Conservation (phyloP, 371 early-diverging fungal genomes). For the Actinomortierella ambigua region DNA sequence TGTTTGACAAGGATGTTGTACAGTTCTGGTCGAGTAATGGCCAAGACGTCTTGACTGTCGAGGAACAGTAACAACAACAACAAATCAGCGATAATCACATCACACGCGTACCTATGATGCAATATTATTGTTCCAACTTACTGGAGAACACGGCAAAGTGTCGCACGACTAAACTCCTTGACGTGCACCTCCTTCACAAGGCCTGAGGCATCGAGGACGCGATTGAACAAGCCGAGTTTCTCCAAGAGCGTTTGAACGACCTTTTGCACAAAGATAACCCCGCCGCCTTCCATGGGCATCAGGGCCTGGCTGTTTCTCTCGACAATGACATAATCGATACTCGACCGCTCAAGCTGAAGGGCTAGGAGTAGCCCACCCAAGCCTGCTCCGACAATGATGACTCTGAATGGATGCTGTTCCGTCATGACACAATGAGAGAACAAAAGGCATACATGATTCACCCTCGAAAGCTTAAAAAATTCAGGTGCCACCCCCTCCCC, state of each 20-base stretch:
- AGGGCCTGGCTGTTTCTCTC: constrained; percentile 14
- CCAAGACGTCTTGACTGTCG: constrained; percentile 16
- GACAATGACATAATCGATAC: constrained; percentile 18
- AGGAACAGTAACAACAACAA: no score
- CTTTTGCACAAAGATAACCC: constrained; percentile 20
- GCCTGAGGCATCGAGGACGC: background rate
- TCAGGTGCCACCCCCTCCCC: no score
- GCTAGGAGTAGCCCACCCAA: constrained; percentile 28
- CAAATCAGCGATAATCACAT: no score
- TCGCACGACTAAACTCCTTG: no score
- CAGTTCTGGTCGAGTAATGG: constrained; percentile 35
- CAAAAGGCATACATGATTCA: no score
- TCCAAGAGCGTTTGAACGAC: constrained; percentile 23
- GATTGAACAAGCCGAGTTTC: constrained; percentile 18
- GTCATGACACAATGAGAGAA: no score
- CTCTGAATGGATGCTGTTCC: background rate
- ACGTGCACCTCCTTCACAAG: no score
- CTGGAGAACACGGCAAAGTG: no score
- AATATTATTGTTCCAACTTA: no score
- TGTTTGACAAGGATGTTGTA: constrained; percentile 25
- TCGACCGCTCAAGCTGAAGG: constrained; percentile 19
- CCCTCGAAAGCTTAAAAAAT: no score
- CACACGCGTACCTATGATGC: no score
- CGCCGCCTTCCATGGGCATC: constrained; percentile 32
- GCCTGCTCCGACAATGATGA: constrained; percentile 27